A percentile compares a stretch with the other conserved stretches of the same genome.
phyloP scores from a whole-genome alignment of 139 green algal species.

The Microglena sp. region DNA sequence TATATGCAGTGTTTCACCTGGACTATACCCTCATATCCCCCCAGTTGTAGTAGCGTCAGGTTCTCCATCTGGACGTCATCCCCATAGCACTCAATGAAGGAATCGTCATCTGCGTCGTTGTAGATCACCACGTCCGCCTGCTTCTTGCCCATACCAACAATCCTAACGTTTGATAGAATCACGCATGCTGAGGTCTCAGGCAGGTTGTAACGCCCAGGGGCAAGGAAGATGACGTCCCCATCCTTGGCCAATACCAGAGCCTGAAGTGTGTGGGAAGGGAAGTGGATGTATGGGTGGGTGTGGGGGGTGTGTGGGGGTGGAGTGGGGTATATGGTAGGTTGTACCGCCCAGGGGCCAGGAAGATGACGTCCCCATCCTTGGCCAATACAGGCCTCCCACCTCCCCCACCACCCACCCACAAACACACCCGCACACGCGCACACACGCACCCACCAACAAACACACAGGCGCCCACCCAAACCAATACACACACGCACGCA shows the following conservation, averaged over 20 bases:
- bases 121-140: slow-evolving; percentile 14
- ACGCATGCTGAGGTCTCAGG: not conserved
- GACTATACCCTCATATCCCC: slow-evolving; percentile 24
- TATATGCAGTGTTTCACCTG: no score
- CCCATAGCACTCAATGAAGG: slow-evolving; percentile 17
- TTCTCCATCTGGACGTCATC: slow-evolving; percentile 18
- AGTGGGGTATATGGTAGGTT: not conserved
- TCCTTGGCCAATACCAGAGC: slow-evolving; percentile 9
- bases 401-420: not conserved
- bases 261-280: no score
- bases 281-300: no score
- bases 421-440: not conserved
- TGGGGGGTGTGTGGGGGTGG: no score
- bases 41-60: slow-evolving; percentile 25
- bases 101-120: slow-evolving; percentile 25
- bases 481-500: slow-evolving; percentile 1
- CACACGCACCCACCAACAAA: not conserved
- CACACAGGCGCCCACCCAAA: not conserved
- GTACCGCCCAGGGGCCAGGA: not conserved
- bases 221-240: slow-evolving; percentile 24
- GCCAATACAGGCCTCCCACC: not conserved
- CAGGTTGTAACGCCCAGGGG: slow-evolving; percentile 24
- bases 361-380: not conserved
- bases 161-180: not conserved
- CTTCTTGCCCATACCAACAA: not conserved